phyloP scores from a whole-genome alignment of 768 basidiomycete genomes.

The Mycena epipterygia region DNA sequence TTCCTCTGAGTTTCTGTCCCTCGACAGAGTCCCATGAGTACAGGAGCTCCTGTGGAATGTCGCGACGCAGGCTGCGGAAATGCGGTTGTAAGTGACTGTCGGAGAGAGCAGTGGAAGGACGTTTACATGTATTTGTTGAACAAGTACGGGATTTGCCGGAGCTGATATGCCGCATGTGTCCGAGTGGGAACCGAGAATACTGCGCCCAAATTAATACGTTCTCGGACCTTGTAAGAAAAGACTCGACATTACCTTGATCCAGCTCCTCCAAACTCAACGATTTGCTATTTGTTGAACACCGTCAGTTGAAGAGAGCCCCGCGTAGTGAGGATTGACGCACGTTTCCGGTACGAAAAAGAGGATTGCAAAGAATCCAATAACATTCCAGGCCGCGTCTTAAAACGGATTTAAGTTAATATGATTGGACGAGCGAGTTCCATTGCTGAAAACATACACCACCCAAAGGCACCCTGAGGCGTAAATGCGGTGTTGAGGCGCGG shows the following conservation, averaged over 20 bases:
- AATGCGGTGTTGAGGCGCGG: slow-evolving; percentile 75
- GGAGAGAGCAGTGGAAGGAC: neutral
- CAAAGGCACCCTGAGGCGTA: slow-evolving; percentile 77
- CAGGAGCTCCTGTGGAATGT: neutral
- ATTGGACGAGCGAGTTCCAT: neutral
- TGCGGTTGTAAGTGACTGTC: neutral
- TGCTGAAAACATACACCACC: too few relatives aligned
- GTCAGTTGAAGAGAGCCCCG: neutral
- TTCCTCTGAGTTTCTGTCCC: neutral
- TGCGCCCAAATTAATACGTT: too few relatives aligned
- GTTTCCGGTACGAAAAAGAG: slow-evolving; percentile 80
- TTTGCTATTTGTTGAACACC: slow-evolving; percentile 50
- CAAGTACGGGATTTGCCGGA: slow-evolving; percentile 30
- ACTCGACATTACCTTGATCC: slow-evolving; percentile 50
- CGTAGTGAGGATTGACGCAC: neutral
- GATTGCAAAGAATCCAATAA: slow-evolving; percentile 63
- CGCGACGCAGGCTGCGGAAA: neutral
- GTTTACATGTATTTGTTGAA: slow-evolving; percentile 27
- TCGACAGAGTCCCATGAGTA: neutral
- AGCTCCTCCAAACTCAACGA: slow-evolving; percentile 76
- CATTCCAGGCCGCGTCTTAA: neutral
- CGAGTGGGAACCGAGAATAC: slow-evolving; percentile 70
- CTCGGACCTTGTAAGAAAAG: too few relatives aligned
- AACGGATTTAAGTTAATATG: neutral
- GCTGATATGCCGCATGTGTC: slow-evolving; percentile 65